Evolutionary conservation across 164 flowering plant species (phyloP), one percentile per base, ranked within the genome.

Genomic region (Echeveria elegans): DNA sequence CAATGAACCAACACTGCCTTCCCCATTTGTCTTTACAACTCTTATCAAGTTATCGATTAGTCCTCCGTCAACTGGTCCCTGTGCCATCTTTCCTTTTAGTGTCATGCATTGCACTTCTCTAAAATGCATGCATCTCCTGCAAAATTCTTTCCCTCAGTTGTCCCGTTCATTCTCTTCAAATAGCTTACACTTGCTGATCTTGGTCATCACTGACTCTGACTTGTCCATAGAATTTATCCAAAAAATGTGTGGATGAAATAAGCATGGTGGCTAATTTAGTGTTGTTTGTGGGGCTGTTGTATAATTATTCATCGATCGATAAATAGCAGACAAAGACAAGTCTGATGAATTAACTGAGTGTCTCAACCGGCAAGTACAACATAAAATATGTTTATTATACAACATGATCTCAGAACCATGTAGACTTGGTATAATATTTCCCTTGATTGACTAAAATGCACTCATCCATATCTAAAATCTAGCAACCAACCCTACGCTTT

Each of bases 11-110:
- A 47, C 0, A 47, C 52, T 18, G 52, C 52, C 23, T 21, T 50
- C 26, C 11, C 23, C 28, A 50, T 50, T 50, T 50, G 56, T 50
- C 56, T 50, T n/a, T 21, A 50, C 26, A 21, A 50, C 21, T n/a
- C 52, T 47, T 47, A 47, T 47, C 23, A n/a, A 47, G 56, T 50
- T n/a, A 50, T 50, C 28, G 56, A 50, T 50, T 7, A 50, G 56
- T 50, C 56, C 56, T 50, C 10, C 56, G 11, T 50, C 56, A 50
- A 8, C 11, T 50, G 56, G 56, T 50, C 56, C 56, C 28, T 50
- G 21, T 47, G 52, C 19, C 8, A 23, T 47, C 23, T 47, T n/a
- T 8, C 52, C 23, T 19, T 47, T 47, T 10, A 18, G 5, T 19
- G 19, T 18, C 52, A 47, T 47, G 52, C 23, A 47, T 15, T 40